These are phyloP conservation scores for Syzygium oleosum DNA, from an alignment of 345 rosid genomes.

Conservation along the genomic window DNA sequence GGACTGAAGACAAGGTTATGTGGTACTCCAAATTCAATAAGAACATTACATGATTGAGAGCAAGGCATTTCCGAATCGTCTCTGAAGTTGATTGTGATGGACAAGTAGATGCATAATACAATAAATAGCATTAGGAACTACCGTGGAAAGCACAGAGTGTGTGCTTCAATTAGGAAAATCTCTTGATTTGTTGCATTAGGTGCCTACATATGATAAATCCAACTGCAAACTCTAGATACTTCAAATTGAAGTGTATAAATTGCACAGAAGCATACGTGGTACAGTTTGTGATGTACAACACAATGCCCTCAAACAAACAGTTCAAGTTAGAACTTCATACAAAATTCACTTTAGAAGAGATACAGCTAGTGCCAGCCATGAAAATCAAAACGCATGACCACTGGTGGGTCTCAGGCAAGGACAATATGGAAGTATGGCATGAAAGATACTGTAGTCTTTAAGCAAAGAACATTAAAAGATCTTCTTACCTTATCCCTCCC, in stretches of 20 bases:
- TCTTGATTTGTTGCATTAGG: background rate
- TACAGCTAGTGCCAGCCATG: background rate
- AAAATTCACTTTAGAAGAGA: background rate
- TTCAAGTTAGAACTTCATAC: background rate
- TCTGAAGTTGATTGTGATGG: background rate
- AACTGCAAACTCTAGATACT: background rate
- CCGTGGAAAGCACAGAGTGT: background rate
- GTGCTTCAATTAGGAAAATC: background rate
- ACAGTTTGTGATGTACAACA: background rate
- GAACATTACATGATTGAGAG: background rate
- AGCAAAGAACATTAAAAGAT: background rate
- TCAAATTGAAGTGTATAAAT: background rate
- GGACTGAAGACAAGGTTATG: background rate
- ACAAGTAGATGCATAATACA: background rate
- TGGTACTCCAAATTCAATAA: background rate
- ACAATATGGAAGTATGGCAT: background rate
- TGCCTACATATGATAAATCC: background rate
- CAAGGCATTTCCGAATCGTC: background rate
- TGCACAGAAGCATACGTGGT: background rate
- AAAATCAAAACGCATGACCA: background rate
- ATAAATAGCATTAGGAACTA: background rate
- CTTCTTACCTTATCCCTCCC: slow-evolving; percentile 89
- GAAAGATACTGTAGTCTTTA: background rate
- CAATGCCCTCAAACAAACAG: background rate
- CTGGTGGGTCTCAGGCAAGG: background rate